Conservation (phyloP, 2,329 filamentous ascomycete genomes). For the Karstenula rhodostoma region DNA sequence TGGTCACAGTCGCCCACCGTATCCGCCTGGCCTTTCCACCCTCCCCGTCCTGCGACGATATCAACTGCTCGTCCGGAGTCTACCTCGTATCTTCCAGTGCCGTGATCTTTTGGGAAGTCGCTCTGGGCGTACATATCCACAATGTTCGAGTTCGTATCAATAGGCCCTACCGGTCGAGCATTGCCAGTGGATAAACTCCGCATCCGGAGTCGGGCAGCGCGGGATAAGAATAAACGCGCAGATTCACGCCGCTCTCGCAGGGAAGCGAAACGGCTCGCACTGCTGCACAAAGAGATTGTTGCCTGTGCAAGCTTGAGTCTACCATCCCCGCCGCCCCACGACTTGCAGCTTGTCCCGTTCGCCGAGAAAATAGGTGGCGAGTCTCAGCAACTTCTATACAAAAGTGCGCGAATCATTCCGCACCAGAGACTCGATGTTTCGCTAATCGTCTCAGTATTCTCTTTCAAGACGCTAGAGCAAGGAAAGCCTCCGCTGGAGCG, state of each 20-base stretch:
- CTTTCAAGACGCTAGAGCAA: constrained; percentile 1
- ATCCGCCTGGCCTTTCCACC: background rate
- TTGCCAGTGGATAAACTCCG: background rate
- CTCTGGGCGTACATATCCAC: background rate
- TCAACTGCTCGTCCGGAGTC: background rate
- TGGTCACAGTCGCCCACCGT: background rate
- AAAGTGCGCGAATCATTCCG: background rate
- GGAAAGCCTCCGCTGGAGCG: constrained; percentile 3
- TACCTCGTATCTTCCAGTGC: no score
- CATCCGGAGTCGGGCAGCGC: background rate
- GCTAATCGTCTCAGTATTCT: background rate
- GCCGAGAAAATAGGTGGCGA: constrained; percentile 3
- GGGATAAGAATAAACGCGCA: background rate
- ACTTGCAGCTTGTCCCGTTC: constrained; percentile 2
- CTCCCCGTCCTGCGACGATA: background rate
- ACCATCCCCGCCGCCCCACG: background rate
- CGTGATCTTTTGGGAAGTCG: background rate
- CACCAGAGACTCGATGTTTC: background rate
- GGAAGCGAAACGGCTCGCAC: constrained; percentile 3
- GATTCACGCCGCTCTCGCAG: constrained; percentile 7
- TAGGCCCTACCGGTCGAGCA: background rate
- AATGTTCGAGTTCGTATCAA: constrained; percentile 3
- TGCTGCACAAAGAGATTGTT: background rate
- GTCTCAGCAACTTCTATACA: constrained; percentile 1
- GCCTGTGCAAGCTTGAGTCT: background rate